These are phyloP conservation scores for Cladosporium sp. DNA, from an alignment of 2,329 filamentous ascomycete genomes.

Conservation along the genomic window DNA sequence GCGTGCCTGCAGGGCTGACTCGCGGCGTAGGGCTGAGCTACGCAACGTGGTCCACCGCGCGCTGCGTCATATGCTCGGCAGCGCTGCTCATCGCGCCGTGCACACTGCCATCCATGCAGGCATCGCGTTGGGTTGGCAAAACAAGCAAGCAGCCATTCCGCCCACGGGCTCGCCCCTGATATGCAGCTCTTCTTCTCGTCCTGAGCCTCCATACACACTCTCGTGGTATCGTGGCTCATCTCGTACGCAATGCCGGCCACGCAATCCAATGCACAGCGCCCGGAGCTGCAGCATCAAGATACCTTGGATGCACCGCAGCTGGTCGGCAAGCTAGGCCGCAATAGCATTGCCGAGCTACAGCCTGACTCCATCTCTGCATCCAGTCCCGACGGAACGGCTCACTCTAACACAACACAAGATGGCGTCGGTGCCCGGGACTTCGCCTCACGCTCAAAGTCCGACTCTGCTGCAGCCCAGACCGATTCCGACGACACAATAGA, in stretches of 20 bases:
- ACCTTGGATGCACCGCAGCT: slow-evolving; percentile 21
- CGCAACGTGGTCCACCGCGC: not conserved
- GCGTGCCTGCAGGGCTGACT: no score
- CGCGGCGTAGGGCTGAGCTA: not conserved
- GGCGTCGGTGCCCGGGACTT: slow-evolving; percentile 6
- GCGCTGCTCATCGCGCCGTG: not conserved
- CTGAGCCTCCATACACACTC: no score
- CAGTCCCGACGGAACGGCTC: slow-evolving; percentile 31
- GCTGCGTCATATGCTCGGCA: not conserved
- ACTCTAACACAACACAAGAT: slow-evolving; percentile 19
- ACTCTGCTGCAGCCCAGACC: not conserved
- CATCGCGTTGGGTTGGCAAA: no score
- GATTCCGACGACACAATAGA: slow-evolving; percentile 36
- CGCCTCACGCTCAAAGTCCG: slow-evolving; percentile 7
- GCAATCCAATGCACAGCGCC: slow-evolving; percentile 12
- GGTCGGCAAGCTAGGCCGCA: slow-evolving; percentile 9
- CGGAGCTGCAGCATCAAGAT: slow-evolving; percentile 17
- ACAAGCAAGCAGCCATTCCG: no score
- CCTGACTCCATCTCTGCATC: not conserved
- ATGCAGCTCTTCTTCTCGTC: no score
- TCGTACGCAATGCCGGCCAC: not conserved
- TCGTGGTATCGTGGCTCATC: not conserved
- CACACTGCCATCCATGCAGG: no score
- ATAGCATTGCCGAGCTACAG: slow-evolving; percentile 9
- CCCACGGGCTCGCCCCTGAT: no score